A percentile compares a stretch with the other conserved stretches of the same genome.
Conservation (phyloP, 148 eudicot species). For the Drosera capensis region DNA sequence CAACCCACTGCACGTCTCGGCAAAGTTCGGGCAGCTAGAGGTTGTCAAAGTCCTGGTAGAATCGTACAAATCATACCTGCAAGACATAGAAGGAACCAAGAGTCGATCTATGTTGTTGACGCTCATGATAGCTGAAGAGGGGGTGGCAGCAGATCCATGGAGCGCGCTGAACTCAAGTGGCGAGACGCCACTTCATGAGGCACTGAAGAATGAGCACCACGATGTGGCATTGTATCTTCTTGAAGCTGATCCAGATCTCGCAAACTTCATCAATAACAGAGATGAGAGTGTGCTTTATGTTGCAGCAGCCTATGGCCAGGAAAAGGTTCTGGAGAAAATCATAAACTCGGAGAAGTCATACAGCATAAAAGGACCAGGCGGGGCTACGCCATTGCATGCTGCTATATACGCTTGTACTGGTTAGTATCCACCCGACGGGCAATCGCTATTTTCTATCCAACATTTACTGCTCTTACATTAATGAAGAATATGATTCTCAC, state of each 20-base stretch:
- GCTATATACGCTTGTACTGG: slow-evolving; percentile 22
- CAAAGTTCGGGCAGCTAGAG: slow-evolving; percentile 15
- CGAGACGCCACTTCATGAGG: slow-evolving; percentile 28
- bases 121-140: slow-evolving; percentile 19
- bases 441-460: neutral
- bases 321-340: slow-evolving; percentile 13
- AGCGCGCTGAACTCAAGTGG: slow-evolving; percentile 21
- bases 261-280: slow-evolving; percentile 11
- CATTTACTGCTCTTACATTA: neutral
- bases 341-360: slow-evolving; percentile 8
- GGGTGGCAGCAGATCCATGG: slow-evolving; percentile 22
- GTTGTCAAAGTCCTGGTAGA: slow-evolving; percentile 12
- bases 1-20: slow-evolving; percentile 25
- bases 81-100: slow-evolving; percentile 13
- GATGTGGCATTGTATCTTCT: slow-evolving; percentile 19
- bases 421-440: slow-evolving; percentile 1
- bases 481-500: no score
- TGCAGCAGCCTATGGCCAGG: slow-evolving; percentile 23
- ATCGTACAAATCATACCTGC: slow-evolving; percentile 19
- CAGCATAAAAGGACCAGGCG: slow-evolving; percentile 19
- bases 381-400: slow-evolving; percentile 28
- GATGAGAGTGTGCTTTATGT: slow-evolving; percentile 23
- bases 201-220: slow-evolving; percentile 14
- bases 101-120: slow-evolving; percentile 13
- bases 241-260: slow-evolving; percentile 15